Evolutionary conservation across 139 green algal genomes (phyloP).

Genomic region (Chlorella sorokiniana): DNA sequence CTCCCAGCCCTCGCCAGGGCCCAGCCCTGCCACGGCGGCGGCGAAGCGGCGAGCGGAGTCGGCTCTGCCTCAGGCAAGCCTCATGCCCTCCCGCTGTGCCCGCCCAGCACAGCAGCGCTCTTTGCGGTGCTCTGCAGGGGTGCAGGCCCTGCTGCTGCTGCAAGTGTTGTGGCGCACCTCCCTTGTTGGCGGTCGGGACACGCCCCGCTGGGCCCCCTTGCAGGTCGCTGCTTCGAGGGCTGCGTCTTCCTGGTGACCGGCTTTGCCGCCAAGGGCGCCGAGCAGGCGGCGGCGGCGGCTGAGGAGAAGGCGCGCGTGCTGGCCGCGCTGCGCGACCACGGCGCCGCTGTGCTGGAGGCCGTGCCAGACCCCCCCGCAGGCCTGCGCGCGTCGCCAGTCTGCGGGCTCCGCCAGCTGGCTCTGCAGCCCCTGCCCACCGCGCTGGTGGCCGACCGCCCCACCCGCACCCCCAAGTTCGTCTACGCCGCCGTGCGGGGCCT

Average conservation of each 20-base stretch:
- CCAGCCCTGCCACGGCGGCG: neutral
- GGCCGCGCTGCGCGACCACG: neutral
- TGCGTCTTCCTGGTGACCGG: slow-evolving; percentile 27
- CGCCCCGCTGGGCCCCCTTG: no score
- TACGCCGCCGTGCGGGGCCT: slow-evolving; percentile 15
- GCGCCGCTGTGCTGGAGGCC: neutral
- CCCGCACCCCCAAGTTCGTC: slow-evolving; percentile 31
- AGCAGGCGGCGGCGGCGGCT: no score
- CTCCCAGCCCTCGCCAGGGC: no score
- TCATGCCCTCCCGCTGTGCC: no score
- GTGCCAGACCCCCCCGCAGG: slow-evolving; percentile 9
- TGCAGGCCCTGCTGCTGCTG: no score
- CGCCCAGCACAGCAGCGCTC: no score
- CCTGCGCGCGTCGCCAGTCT: slow-evolving; percentile 16
- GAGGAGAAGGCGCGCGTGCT: slow-evolving; percentile 1
- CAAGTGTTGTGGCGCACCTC: no score
- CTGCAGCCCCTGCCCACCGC: slow-evolving; percentile 1
- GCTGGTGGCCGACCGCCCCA: neutral
- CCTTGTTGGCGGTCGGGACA: no score
- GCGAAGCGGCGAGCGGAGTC: no score
- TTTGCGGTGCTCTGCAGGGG: no score
- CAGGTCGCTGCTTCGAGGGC: slow-evolving; percentile 25
- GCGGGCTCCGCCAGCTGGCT: slow-evolving; percentile 16
- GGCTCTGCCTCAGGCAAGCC: no score
- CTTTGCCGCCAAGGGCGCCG: neutral